Evolutionary conservation across 768 basidiomycete species (phyloP), one percentile per base, ranked within the genome.

Genomic region (Omphalotus guepiniiformis): DNA sequence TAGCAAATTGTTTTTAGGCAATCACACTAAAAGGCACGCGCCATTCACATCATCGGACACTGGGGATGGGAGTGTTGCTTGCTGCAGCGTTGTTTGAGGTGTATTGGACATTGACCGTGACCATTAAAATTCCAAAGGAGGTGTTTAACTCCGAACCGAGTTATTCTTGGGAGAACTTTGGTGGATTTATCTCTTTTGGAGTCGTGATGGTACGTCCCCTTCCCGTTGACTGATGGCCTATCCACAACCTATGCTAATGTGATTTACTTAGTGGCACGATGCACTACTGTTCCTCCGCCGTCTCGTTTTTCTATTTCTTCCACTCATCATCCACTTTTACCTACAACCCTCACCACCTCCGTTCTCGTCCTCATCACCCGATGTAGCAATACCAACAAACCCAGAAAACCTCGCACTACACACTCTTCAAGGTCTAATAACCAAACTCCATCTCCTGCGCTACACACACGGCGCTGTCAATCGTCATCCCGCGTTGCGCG

Each of bases 261-360:
- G n/a, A n/a, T n/a, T n/a, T 35, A 16, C 18, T 19, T 50, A 88
- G 86, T 83, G 80, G 80, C 82, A 86, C 63, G 84, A 88, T 59
- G 67, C 58, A 22, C 63, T 83, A 29, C 73, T 76, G 58, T 58
- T 71, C 39, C 51, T 64, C 27, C 84, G 87, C n/a, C 75, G 77
- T 44, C 22, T 70, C 1, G 60, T 85, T 44, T 83, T 88, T 64
- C 66, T 86, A 47, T 6, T 72, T 25, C 67, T 88, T 2, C 82
- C 85, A 4, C 52, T 79, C 22, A 28, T 76, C 42, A 57, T 81
- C 8, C 72, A 75, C 58, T 53, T 69, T 41, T 43, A 70, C 5
- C 71, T 78, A 4, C 70, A 68, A 16, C 55, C 65, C 51, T 53
- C 59, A 47, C 55, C 58, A 53, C 55, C 69, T 59, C 63, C 69